Evolutionary conservation across 139 green algal species (phyloP).

Genomic region (Micractinium conductrix): DNA sequence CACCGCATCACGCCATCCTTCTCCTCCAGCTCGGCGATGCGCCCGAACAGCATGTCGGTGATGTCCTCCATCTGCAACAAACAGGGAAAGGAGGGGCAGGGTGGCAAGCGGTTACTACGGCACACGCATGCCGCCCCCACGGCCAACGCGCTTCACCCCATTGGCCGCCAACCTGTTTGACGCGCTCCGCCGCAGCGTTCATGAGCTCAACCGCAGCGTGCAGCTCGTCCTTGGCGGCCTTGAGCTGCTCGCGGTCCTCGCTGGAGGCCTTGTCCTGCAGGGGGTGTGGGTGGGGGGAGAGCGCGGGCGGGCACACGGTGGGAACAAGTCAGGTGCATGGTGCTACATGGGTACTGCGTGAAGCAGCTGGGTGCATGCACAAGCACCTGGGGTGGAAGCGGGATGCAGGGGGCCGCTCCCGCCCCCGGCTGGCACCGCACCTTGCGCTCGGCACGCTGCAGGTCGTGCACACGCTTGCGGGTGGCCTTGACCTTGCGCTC

Average conservation of each 20-base stretch:
- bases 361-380: no score
- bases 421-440: not conserved
- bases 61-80: slow-evolving; percentile 24
- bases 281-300: no score
- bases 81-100: no score
- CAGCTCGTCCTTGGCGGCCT: slow-evolving; percentile 27
- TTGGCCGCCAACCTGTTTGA: slow-evolving; percentile 42
- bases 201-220: slow-evolving; percentile 32
- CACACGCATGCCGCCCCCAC: not conserved
- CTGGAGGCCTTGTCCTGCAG: slow-evolving; percentile 7
- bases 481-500: slow-evolving; percentile 33
- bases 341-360: no score
- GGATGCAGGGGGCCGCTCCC: no score
- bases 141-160: not conserved
- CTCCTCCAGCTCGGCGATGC: slow-evolving; percentile 2
- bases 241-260: not conserved
- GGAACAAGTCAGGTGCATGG: no score
- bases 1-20: slow-evolving; percentile 9
- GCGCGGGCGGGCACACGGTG: no score
- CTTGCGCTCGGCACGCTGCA: not conserved
- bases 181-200: slow-evolving; percentile 27
- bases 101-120: not conserved
- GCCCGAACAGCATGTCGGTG: slow-evolving; percentile 9
- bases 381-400: not conserved
- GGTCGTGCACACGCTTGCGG: slow-evolving; percentile 4